phyloP scores from a whole-genome alignment of 176 grass and related monocot genomes.

The Ampelocalamus luodianensis region DNA sequence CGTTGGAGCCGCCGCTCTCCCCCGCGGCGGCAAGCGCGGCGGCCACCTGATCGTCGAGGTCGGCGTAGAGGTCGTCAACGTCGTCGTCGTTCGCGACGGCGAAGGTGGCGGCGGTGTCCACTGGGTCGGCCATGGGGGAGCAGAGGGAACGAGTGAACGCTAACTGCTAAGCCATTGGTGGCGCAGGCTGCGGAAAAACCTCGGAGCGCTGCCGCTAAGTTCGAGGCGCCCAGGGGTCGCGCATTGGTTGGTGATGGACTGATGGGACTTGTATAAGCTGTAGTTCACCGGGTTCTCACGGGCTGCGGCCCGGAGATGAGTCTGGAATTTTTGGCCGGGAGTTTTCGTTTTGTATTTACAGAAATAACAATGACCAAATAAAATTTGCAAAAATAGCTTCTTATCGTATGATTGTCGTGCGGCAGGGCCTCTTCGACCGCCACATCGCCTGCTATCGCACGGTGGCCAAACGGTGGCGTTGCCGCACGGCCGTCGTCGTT shows the following conservation, averaged over 20 bases:
- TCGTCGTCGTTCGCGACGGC: constrained; percentile 40
- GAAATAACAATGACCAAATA: no score
- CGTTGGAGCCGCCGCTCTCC: constrained; percentile 58
- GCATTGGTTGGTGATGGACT: not conserved
- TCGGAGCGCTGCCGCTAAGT: constrained; percentile 35
- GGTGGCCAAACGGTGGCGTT: no score
- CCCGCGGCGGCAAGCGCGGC: constrained; percentile 45
- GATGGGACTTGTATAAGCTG: not conserved
- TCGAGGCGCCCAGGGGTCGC: not conserved
- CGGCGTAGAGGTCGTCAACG: constrained; percentile 73
- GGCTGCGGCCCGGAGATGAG: no score
- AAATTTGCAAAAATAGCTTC: no score
- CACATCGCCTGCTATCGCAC: no score
- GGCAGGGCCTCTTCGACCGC: no score
- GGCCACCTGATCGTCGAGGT: constrained; percentile 67
- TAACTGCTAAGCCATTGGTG: constrained; percentile 45
- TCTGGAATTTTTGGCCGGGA: no score
- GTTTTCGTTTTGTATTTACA: no score
- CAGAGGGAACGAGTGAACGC: not conserved
- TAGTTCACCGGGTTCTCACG: no score
- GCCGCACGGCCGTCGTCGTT: no score
- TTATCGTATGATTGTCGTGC: no score
- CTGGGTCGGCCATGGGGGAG: constrained; percentile 39
- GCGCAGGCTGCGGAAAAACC: constrained; percentile 47
- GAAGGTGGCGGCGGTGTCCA: not conserved